Conservation (phyloP, 2,329 filamentous ascomycete genomes). For the Aspergillus terreus region DNA sequence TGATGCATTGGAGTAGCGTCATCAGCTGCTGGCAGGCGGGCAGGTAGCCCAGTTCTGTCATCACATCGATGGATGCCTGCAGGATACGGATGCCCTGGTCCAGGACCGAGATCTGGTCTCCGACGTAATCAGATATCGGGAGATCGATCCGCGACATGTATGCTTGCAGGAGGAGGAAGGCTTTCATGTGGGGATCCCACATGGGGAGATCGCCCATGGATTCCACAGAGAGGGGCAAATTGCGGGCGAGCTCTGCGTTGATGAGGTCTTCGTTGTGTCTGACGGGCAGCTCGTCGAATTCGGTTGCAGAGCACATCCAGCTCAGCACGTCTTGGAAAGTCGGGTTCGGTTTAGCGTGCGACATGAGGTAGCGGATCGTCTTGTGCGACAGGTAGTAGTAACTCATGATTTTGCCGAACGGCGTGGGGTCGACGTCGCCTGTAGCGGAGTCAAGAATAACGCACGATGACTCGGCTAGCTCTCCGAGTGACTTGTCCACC, state of each 20-base stretch:
- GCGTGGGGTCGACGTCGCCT: slow-evolving; percentile 83
- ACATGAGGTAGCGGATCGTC: slow-evolving; percentile 81
- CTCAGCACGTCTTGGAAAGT: slow-evolving; percentile 77
- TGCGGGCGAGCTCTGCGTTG: slow-evolving; percentile 82
- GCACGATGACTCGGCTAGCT: slow-evolving; percentile 81
- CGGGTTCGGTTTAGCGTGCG: slow-evolving; percentile 69
- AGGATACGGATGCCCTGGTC: slow-evolving; percentile 97
- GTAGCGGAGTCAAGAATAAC: slow-evolving; percentile 72
- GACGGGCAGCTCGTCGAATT: slow-evolving; percentile 96
- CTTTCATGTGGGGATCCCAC: slow-evolving; percentile 98
- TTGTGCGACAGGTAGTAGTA: slow-evolving; percentile 98
- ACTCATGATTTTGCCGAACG: slow-evolving; percentile 96
- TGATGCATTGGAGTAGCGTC: slow-evolving; percentile 82
- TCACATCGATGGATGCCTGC: slow-evolving; percentile 88
- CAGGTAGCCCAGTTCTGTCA: slow-evolving; percentile 81
- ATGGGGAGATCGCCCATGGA: slow-evolving; percentile 68
- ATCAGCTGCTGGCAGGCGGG: slow-evolving; percentile 80
- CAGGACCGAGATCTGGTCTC: slow-evolving; percentile 81
- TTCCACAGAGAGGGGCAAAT: slow-evolving; percentile 67
- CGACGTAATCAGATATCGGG: slow-evolving; percentile 94
- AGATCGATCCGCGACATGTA: slow-evolving; percentile 91
- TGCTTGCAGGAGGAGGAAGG: slow-evolving; percentile 88
- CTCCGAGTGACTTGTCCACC: slow-evolving; percentile 79
- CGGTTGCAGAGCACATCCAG: slow-evolving; percentile 90
- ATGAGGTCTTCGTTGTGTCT: slow-evolving; percentile 98